phyloP scores from a whole-genome alignment of 176 grass and related monocot species.

The Tillandsia fasciculata region DNA sequence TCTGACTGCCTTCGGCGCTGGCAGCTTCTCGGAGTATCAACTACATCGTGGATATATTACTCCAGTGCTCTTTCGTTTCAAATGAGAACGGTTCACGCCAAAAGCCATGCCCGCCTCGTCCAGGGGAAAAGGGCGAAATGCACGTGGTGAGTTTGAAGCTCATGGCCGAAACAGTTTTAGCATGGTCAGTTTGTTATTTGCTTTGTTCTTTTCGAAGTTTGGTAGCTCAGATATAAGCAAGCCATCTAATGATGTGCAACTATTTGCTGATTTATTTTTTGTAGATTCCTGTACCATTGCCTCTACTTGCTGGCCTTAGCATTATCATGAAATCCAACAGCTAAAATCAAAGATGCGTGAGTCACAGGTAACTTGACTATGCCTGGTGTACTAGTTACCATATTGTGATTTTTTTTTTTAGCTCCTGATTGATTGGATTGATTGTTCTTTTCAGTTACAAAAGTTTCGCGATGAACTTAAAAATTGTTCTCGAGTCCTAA shows the following conservation, averaged over 20 bases:
- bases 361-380: constrained; percentile 59
- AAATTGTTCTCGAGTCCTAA: constrained; percentile 82
- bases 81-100: constrained; percentile 55
- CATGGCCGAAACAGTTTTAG: constrained; percentile 14
- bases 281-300: constrained; percentile 91
- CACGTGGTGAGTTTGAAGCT: constrained; percentile 84
- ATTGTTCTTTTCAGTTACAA: constrained; percentile 51
- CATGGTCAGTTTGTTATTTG: constrained; percentile 10
- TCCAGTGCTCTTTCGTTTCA: constrained; percentile 71
- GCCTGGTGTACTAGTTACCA: background rate
- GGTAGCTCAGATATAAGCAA: background rate
- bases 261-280: constrained; percentile 8
- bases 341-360: constrained; percentile 85
- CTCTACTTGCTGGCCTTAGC: constrained; percentile 67
- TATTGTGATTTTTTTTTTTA: background rate
- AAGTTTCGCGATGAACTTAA: constrained; percentile 96
- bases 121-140: constrained; percentile 93
- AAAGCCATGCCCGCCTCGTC: constrained; percentile 69
- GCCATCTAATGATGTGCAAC: constrained; percentile 9
- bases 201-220: constrained; percentile 2
- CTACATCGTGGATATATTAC: constrained; percentile 86
- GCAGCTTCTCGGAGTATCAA: constrained; percentile 46
- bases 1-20: constrained; percentile 48
- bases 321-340: constrained; percentile 83
- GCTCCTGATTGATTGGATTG: background rate